Evolutionary conservation across 2,329 filamentous ascomycete genomes (phyloP).

Genomic region (Fusarium beomiforme): DNA sequence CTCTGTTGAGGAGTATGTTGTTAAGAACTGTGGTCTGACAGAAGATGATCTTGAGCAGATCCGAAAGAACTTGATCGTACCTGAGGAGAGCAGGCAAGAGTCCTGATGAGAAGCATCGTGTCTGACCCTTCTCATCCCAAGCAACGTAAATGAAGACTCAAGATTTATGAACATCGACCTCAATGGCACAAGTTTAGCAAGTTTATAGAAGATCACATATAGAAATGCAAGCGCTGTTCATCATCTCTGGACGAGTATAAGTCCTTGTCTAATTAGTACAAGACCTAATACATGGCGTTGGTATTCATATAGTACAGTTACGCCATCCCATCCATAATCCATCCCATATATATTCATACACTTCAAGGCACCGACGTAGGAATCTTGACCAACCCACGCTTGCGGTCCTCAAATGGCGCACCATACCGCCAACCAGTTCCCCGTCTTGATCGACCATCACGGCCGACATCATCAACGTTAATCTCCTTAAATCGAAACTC

Average conservation of each 20-base stretch:
- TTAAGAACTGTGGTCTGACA: constrained; percentile 65
- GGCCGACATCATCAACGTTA: constrained; percentile 66
- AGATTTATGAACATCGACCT: not conserved
- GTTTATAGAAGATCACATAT: not conserved
- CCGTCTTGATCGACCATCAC: constrained; percentile 59
- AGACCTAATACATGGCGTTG: constrained; percentile 36
- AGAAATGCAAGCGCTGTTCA: constrained; percentile 16
- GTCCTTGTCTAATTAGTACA: constrained; percentile 34
- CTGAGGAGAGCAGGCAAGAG: constrained; percentile 37
- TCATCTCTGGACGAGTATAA: constrained; percentile 9
- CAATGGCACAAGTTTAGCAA: not conserved
- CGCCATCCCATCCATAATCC: constrained; percentile 10
- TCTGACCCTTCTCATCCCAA: not conserved
- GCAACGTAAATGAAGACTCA: not conserved
- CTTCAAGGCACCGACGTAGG: constrained; percentile 67
- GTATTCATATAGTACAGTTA: constrained; percentile 43
- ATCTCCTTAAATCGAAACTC: constrained; percentile 72
- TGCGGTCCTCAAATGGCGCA: constrained; percentile 69
- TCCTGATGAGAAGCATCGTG: not conserved
- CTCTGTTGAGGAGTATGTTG: constrained; percentile 71
- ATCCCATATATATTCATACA: constrained; percentile 33
- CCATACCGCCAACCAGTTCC: constrained; percentile 73
- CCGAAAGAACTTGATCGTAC: constrained; percentile 58
- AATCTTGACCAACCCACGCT: constrained; percentile 73
- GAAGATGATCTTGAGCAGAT: constrained; percentile 64